phyloP scores from a whole-genome alignment of 345 rosid genomes.

The Hypericum perforatum region DNA sequence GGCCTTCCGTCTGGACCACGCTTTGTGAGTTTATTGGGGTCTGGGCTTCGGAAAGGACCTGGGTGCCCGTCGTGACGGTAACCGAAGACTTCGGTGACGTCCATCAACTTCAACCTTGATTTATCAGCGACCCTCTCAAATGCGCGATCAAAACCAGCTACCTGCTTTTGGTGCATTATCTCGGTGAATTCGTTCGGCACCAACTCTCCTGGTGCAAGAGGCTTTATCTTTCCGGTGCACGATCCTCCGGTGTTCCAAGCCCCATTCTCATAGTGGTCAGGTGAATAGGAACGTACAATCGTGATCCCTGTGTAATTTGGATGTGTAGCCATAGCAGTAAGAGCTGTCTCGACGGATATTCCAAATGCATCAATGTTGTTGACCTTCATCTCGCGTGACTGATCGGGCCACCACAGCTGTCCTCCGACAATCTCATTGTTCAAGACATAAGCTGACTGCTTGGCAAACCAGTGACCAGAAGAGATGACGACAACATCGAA shows the following conservation, averaged over 20 bases:
- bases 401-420: slow-evolving; percentile 87
- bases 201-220: slow-evolving; percentile 46
- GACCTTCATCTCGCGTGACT: slow-evolving; percentile 57
- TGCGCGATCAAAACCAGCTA: slow-evolving; percentile 49
- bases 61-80: slow-evolving; percentile 98
- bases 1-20: slow-evolving; percentile 78
- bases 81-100: slow-evolving; percentile 64
- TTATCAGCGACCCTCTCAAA: slow-evolving; percentile 28
- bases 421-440: slow-evolving; percentile 87
- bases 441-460: slow-evolving; percentile 76
- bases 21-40: slow-evolving; percentile 73
- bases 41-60: slow-evolving; percentile 79
- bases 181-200: slow-evolving; percentile 74
- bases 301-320: slow-evolving; percentile 76
- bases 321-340: slow-evolving; percentile 52
- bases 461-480: slow-evolving; percentile 98
- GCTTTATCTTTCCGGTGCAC: slow-evolving; percentile 78
- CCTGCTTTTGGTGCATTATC: slow-evolving; percentile 76
- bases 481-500: slow-evolving; percentile 82
- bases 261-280: slow-evolving; percentile 96
- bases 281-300: slow-evolving; percentile 75
- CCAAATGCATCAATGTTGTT: slow-evolving; percentile 82
- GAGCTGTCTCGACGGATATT: slow-evolving; percentile 71
- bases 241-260: slow-evolving; percentile 99
- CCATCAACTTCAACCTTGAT: slow-evolving; percentile 69